phyloP scores from a whole-genome alignment of 495 filamentous ascomycete genomes.

The Aspergillus indologenus region DNA sequence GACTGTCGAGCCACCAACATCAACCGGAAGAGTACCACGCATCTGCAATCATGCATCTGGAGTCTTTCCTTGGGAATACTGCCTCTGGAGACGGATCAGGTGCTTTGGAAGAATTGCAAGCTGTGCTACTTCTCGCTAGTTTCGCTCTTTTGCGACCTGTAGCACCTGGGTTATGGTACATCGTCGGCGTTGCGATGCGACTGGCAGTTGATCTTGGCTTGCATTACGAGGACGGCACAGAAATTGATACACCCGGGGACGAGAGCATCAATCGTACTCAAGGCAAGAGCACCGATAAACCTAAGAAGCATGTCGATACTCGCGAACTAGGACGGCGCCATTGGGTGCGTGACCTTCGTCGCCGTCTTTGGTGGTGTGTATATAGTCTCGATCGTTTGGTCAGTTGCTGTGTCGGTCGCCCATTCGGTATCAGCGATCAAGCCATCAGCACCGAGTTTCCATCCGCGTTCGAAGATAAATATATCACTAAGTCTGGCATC shows the following conservation, averaged over 20 bases:
- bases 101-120: constrained; percentile 88
- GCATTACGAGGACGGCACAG: constrained; percentile 86
- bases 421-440: constrained; percentile 90
- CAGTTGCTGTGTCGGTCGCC: constrained; percentile 85
- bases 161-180: constrained; percentile 94
- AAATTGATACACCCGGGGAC: constrained; percentile 50
- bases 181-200: constrained; percentile 87
- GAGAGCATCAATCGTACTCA: constrained; percentile 26
- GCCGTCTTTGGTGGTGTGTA: constrained; percentile 93
- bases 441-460: constrained; percentile 94
- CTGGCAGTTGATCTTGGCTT: constrained; percentile 88
- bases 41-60: constrained; percentile 85
- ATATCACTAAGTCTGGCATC: constrained; percentile 84
- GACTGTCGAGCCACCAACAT: constrained; percentile 60
- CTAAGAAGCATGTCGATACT: constrained; percentile 40
- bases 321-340: constrained; percentile 72
- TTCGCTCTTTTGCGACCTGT: constrained; percentile 90
- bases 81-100: constrained; percentile 61
- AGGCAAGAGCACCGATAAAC: constrained; percentile 20
- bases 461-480: constrained; percentile 78
- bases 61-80: constrained; percentile 75
- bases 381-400: constrained; percentile 93
- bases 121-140: constrained; percentile 82
- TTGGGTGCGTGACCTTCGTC: constrained; percentile 82
- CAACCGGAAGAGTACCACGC: constrained; percentile 97